These are phyloP conservation scores for Pleurotus eryngii DNA, from an alignment of 768 basidiomycete species.

Conservation along the genomic window DNA sequence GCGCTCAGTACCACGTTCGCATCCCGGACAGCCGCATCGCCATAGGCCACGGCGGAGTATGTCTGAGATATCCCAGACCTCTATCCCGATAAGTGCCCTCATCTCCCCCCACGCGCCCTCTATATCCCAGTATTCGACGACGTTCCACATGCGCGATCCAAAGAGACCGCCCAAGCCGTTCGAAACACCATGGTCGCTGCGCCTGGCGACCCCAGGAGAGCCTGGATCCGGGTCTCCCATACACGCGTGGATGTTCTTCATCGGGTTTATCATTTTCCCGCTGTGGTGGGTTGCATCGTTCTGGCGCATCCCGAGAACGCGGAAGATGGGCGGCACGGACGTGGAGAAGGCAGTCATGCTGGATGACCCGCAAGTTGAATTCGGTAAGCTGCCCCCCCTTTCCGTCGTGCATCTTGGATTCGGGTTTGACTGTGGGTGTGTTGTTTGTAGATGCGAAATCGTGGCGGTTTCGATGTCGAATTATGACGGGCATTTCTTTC, in stretches of 20 bases:
- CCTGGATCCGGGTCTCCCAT: conserved; percentile 43
- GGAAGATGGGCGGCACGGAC: conserved; percentile 53
- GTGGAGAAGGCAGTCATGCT: conserved; percentile 68
- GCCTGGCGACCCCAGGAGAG: conserved; percentile 34
- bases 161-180: conserved; percentile 57
- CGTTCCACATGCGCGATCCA: conserved; percentile 81
- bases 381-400: conserved; percentile 43
- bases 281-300: conserved; percentile 62
- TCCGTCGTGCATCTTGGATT: neutral
- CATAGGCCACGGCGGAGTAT: conserved; percentile 33
- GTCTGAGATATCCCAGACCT: conserved; percentile 64
- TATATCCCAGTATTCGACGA: conserved; percentile 44
- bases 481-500: conserved; percentile 65
- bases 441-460: conserved; percentile 55
- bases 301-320: conserved; percentile 55
- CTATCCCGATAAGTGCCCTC: conserved; percentile 78
- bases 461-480: conserved; percentile 74
- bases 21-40: conserved; percentile 16
- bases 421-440: neutral
- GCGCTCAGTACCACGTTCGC: conserved; percentile 17
- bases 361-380: conserved; percentile 79
- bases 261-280: conserved; percentile 65
- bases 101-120: conserved; percentile 80
- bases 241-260: conserved; percentile 77
- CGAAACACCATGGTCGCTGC: conserved; percentile 61